phyloP scores from a whole-genome alignment of 2,329 filamentous ascomycete genomes.

The Podosphaera xanthii region DNA sequence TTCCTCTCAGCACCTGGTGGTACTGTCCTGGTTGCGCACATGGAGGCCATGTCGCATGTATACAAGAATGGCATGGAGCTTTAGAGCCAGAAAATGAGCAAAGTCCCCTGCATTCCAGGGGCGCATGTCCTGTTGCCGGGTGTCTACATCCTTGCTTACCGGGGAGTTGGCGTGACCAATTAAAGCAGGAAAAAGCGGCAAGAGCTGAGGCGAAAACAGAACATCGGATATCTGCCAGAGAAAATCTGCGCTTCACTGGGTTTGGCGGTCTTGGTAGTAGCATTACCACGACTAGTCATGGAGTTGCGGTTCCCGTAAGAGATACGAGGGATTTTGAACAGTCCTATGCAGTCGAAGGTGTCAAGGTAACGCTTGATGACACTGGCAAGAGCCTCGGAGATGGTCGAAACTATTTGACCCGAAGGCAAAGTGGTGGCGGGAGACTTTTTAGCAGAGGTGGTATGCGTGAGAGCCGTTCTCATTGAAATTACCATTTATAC shows the following conservation, averaged over 20 bases:
- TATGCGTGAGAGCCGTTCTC: background rate
- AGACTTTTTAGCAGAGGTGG: background rate
- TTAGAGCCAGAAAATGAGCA: slow-evolving; percentile 8
- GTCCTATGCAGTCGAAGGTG: slow-evolving; percentile 36
- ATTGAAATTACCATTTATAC: background rate
- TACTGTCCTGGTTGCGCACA: slow-evolving; percentile 39
- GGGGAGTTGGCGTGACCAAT: slow-evolving; percentile 26
- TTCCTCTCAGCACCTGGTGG: slow-evolving; percentile 27
- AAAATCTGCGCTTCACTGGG: background rate
- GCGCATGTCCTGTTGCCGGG: slow-evolving; percentile 40
- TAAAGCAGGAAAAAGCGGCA: slow-evolving; percentile 17
- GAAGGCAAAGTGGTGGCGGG: background rate
- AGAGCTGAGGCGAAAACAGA: slow-evolving; percentile 24
- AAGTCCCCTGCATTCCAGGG: slow-evolving; percentile 22
- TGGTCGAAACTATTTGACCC: background rate
- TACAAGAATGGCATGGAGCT: slow-evolving; percentile 32
- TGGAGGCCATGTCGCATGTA: slow-evolving; percentile 36
- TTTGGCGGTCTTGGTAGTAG: background rate
- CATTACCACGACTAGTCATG: background rate
- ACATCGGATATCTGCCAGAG: slow-evolving; percentile 11
- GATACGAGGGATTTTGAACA: slow-evolving; percentile 32
- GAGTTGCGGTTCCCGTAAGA: slow-evolving; percentile 17
- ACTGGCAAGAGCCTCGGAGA: background rate
- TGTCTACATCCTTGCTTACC: slow-evolving; percentile 41
- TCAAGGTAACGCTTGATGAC: slow-evolving; percentile 25